Percentiles rank a stretch among this genome's conserved stretches.
Conservation (phyloP, 192 early-diverging fungal genomes). For the Haplosporangium gracile region DNA sequence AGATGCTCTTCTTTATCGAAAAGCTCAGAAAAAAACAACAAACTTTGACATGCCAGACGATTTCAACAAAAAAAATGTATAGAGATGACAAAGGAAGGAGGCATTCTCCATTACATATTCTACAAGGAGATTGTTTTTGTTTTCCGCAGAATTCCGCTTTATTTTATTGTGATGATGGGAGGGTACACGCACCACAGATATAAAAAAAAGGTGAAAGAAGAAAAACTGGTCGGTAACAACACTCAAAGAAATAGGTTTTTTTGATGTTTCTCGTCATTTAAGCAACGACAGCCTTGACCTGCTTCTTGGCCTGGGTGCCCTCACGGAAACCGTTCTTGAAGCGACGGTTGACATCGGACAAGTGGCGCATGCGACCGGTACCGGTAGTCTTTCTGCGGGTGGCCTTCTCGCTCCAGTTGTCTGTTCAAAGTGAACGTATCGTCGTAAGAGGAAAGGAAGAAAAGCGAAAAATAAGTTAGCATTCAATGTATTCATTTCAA, state of each 20-base stretch:
- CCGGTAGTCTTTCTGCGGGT: constrained; percentile 99
- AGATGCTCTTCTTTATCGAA: background rate
- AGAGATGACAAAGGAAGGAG: background rate
- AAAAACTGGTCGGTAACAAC: background rate
- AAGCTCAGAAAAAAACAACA: too few relatives aligned
- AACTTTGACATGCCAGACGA: too few relatives aligned
- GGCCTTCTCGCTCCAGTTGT: constrained; percentile 97
- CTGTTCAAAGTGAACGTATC: constrained; percentile 52
- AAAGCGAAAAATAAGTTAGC: constrained; percentile 7
- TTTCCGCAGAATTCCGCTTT: constrained; percentile 13
- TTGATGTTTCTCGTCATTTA: constrained; percentile 22
- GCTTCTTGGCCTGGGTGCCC: constrained; percentile 67
- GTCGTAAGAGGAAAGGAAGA: background rate
- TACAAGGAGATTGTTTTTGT: background rate
- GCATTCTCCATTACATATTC: background rate
- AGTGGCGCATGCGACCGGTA: constrained; percentile 97
- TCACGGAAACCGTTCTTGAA: constrained; percentile 99
- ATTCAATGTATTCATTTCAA: background rate
- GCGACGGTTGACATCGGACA: constrained; percentile 91
- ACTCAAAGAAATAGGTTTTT: constrained; percentile 14
- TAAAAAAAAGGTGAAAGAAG: background rate
- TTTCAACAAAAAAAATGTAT: too few relatives aligned
- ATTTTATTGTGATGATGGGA: background rate
- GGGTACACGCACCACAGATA: background rate
- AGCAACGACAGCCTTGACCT: constrained; percentile 51